phyloP scores from a whole-genome alignment of 2,329 filamentous ascomycete genomes.

The Trichoderma polysporum region DNA sequence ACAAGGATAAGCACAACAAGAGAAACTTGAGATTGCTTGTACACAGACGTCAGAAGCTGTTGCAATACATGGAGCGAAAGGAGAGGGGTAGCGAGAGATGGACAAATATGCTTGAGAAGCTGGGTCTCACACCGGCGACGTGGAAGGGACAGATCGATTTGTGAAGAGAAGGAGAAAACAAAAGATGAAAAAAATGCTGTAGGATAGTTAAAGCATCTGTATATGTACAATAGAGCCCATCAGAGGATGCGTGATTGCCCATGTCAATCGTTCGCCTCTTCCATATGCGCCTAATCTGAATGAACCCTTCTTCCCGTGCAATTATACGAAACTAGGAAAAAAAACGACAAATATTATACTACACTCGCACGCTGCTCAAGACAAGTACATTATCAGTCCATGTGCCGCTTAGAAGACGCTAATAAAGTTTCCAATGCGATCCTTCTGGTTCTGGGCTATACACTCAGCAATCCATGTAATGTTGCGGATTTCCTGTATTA shows the following conservation, averaged over 20 bases:
- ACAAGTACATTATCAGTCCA: slow-evolving; percentile 26
- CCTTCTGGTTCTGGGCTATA: slow-evolving; percentile 99
- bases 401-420: slow-evolving; percentile 74
- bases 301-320: slow-evolving; percentile 34
- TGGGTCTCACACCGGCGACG: slow-evolving; percentile 83
- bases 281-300: slow-evolving; percentile 36
- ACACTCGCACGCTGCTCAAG: slow-evolving; percentile 37
- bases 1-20: slow-evolving; percentile 93
- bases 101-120: slow-evolving; percentile 77
- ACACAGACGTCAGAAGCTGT: slow-evolving; percentile 83
- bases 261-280: slow-evolving; percentile 25
- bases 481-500: slow-evolving; percentile 87
- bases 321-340: slow-evolving; percentile 35
- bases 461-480: slow-evolving; percentile 99
- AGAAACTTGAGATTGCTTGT: slow-evolving; percentile 81
- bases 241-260: slow-evolving; percentile 28
- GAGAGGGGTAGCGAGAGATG: slow-evolving; percentile 90
- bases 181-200: slow-evolving; percentile 31
- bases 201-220: slow-evolving; percentile 40
- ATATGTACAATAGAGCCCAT: slow-evolving; percentile 51
- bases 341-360: slow-evolving; percentile 39
- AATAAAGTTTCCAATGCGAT: slow-evolving; percentile 97
- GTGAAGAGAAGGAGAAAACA: slow-evolving; percentile 24
- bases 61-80: slow-evolving; percentile 83
- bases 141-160: slow-evolving; percentile 82